Evolutionary conservation across 2,329 filamentous ascomycete species (phyloP).

Genomic region (Incumbomyces lentus): DNA sequence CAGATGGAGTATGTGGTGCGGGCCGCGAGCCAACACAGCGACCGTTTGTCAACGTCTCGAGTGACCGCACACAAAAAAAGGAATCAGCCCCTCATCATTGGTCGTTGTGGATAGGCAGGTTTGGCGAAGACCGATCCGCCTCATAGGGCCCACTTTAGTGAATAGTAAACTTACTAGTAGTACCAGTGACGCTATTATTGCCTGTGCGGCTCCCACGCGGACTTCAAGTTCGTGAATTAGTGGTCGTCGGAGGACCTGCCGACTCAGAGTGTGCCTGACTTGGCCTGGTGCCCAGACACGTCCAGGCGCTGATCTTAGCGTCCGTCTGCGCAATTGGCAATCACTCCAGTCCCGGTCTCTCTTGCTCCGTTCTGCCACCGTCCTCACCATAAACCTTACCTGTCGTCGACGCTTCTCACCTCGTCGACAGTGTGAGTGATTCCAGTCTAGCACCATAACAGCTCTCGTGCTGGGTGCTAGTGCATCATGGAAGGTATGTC

Average conservation of each 20-base stretch:
- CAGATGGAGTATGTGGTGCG: no score
- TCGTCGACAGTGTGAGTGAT: background rate
- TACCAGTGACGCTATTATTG: no score
- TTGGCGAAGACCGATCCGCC: background rate
- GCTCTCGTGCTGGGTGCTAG: slow-evolving; percentile 2
- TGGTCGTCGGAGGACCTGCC: no score
- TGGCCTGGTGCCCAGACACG: background rate
- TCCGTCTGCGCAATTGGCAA: slow-evolving; percentile 15
- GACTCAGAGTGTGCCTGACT: no score
- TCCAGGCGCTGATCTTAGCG: no score
- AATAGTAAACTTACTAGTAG: background rate
- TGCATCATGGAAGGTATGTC: slow-evolving; percentile 7
- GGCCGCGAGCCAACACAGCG: slow-evolving; percentile 14
- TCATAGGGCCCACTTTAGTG: no score
- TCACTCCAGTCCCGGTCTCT: slow-evolving; percentile 25
- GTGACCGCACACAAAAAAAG: slow-evolving; percentile 10
- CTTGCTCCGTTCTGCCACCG: slow-evolving; percentile 25
- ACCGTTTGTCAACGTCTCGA: slow-evolving; percentile 22
- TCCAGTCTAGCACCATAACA: slow-evolving; percentile 7
- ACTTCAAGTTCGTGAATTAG: no score
- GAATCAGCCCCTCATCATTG: slow-evolving; percentile 2
- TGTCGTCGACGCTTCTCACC: background rate
- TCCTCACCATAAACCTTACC: slow-evolving; percentile 4
- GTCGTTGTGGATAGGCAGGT: no score
- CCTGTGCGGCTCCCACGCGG: no score